Evolutionary conservation across 345 rosid genomes (phyloP).

Genomic region (Populus tremula): DNA sequence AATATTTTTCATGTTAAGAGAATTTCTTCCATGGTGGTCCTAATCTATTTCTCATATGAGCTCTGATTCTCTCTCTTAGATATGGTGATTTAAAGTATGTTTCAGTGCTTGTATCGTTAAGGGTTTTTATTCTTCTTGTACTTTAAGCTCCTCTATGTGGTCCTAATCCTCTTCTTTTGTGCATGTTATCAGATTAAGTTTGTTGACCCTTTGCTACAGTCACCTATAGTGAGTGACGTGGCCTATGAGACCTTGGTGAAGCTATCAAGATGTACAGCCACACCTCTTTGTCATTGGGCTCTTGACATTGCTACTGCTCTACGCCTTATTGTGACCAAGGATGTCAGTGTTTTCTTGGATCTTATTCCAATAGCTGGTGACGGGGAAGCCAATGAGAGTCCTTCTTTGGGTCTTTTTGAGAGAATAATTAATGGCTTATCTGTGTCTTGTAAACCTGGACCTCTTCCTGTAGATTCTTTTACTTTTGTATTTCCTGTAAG

Average conservation of each 20-base stretch:
- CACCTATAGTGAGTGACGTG: conserved; percentile 70
- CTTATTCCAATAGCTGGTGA: conserved; percentile 46
- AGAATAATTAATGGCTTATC: conserved; percentile 68
- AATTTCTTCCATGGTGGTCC: background rate
- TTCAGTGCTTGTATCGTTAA: too few relatives aligned
- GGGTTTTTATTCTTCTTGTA: too few relatives aligned
- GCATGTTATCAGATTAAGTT: conserved; percentile 58
- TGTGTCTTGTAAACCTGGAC: conserved; percentile 74
- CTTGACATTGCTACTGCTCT: conserved; percentile 90
- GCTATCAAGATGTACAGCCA: conserved; percentile 72
- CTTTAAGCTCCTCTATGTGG: background rate
- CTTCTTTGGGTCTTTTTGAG: conserved; percentile 67
- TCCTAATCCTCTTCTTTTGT: background rate
- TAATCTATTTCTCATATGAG: background rate
- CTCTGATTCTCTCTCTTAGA: background rate
- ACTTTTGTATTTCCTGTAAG: conserved; percentile 88
- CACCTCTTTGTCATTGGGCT: conserved; percentile 92
- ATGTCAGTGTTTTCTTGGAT: conserved; percentile 49
- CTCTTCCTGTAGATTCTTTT: conserved; percentile 96
- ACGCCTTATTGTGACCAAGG: conserved; percentile 64
- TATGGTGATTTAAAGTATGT: too few relatives aligned
- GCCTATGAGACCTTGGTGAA: conserved; percentile 84
- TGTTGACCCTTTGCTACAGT: conserved; percentile 79
- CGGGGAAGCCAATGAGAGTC: conserved; percentile 45
- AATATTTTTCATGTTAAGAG: background rate